Conservation (phyloP, 805 yeast species). For the Starmerella davenportii region DNA sequence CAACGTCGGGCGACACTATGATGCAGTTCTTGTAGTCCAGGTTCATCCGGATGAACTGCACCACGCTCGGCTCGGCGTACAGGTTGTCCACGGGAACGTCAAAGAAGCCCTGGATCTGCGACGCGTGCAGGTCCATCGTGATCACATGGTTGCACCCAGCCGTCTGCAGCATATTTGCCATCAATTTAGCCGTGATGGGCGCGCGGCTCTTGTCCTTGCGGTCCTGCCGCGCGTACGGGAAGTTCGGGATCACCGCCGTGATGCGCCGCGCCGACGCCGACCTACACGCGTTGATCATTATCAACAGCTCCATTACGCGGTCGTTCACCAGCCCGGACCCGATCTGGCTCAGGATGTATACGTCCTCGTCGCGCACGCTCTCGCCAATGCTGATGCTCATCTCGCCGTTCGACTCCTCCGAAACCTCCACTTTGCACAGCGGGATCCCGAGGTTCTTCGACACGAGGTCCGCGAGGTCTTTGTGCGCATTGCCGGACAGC, state of each 20-base stretch:
- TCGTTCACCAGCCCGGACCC: slow-evolving; percentile 81
- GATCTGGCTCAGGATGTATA: slow-evolving; percentile 36
- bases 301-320: slow-evolving; percentile 66
- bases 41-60: slow-evolving; percentile 60
- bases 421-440: slow-evolving; percentile 40
- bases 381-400: slow-evolving; percentile 40
- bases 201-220: slow-evolving; percentile 92
- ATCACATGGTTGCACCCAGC: slow-evolving; percentile 95
- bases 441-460: slow-evolving; percentile 43
- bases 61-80: slow-evolving; percentile 86
- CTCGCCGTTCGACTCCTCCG: slow-evolving; percentile 21
- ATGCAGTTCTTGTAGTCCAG: slow-evolving; percentile 44
- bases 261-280: slow-evolving; percentile 88
- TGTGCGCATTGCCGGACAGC: slow-evolving; percentile 43
- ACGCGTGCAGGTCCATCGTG: slow-evolving; percentile 94
- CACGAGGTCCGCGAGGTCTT: slow-evolving; percentile 59
- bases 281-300: slow-evolving; percentile 85
- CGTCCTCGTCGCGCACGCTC: slow-evolving; percentile 80
- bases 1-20: slow-evolving; percentile 94
- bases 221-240: slow-evolving; percentile 96
- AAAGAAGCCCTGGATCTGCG: slow-evolving; percentile 96
- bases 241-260: slow-evolving; percentile 89
- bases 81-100: slow-evolving; percentile 90
- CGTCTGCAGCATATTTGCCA: slow-evolving; percentile 82
- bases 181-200: slow-evolving; percentile 86